Conservation (phyloP, 1,139 yeast genomes). For the Yamadazyma atlantica region DNA sequence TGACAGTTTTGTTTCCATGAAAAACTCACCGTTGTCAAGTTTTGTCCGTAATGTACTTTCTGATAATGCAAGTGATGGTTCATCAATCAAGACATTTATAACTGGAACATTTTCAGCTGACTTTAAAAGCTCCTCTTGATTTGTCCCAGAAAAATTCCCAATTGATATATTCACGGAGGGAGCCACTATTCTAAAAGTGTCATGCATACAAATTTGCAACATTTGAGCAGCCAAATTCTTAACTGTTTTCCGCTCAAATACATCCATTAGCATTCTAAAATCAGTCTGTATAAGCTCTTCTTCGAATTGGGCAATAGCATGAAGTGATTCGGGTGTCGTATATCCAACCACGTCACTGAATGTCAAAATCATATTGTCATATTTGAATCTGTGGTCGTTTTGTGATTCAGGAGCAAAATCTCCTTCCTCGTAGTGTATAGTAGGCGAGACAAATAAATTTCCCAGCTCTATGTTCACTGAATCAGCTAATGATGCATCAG, state of each 20-base stretch:
- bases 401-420: conserved; percentile 45
- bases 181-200: conserved; percentile 51
- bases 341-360: conserved; percentile 44
- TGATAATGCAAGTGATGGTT: conserved; percentile 40
- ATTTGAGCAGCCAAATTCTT: conserved; percentile 37
- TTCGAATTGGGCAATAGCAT: conserved; percentile 27
- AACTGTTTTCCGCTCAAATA: conserved; percentile 62
- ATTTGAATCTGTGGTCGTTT: conserved; percentile 46
- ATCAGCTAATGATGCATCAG: conserved; percentile 2
- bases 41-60: conserved; percentile 12
- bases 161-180: conserved; percentile 48
- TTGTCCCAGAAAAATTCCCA: conserved; percentile 32
- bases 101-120: conserved; percentile 20
- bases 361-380: conserved; percentile 55
- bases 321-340: conserved; percentile 37
- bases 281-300: conserved; percentile 36
- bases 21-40: conserved; percentile 7
- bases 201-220: conserved; percentile 34
- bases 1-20: conserved; percentile 13
- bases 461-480: conserved; percentile 2
- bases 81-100: conserved; percentile 27
- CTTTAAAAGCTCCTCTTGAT: conserved; percentile 17
- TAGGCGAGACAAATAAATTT: conserved; percentile 24
- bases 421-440: conserved; percentile 36
- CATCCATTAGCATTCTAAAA: conserved; percentile 57